Evolutionary conservation across 352 stramenopile species (phyloP), one percentile per base, ranked within the genome.

Genomic region (Globisporangium cylindrosporum): DNA sequence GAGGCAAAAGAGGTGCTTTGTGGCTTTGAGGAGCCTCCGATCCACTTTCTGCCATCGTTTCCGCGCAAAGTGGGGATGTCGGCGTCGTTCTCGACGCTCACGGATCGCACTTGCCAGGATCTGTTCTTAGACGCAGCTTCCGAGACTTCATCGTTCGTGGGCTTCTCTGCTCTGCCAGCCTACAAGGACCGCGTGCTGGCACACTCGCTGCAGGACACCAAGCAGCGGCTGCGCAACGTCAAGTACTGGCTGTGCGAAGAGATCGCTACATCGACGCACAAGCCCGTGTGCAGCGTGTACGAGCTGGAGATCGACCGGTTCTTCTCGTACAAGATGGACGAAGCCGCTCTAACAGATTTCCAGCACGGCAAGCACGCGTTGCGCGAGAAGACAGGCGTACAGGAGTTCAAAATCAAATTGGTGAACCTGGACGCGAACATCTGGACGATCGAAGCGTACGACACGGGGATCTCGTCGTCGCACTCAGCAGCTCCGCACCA

Each of bases 1-100:
- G 86, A 94, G 53, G 80, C 79, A 0, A 94, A 94, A 36, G 88
- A 96, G 59, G 81, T 93, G 12, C 90, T 96, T n/a, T 93, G 82
- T 59, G 88, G 88, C 0, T 96, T 96, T 59, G 83, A 94, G 65
- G 86, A 96, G 41, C 85, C 88, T 38, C 62, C 75, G 0, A 94
- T 96, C 57, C 67, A 66, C 4, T 96, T 96, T 56, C 38, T 94
- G 22, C 88, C 88, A 12, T 87, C 86, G 0, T 94, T 82, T 58
- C 88, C 88, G 41, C 83, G 88, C 12, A 80, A 84, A 55, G 69
- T 90, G 22, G 86, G 82, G 10, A 68, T 73, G 0, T 72, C 75
- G 15, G 88, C 84, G 24, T 78, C 80, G 14, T 95, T 91, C 43
- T 89, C 82, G 1, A 87, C 88, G 78, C 71, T 93, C 8, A 72